A percentile compares a stretch with the other conserved stretches of the same genome.
Evolutionary conservation across 2,329 filamentous ascomycete genomes (phyloP).

Genomic region (Leptodontidium sp.): DNA sequence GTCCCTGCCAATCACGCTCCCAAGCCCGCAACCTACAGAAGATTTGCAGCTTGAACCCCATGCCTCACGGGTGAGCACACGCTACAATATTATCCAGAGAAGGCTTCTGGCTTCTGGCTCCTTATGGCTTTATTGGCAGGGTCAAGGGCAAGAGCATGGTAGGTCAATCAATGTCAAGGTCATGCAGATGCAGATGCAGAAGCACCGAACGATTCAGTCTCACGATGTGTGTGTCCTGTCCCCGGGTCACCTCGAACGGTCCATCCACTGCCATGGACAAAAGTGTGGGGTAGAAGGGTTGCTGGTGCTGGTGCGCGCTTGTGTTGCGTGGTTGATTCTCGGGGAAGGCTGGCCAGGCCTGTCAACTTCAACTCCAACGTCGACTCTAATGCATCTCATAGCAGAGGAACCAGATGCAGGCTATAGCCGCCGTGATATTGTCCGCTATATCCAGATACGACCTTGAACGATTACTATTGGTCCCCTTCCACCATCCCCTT

Average conservation of each 20-base stretch:
- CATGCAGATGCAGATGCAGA: too few species aligned
- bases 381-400: background rate
- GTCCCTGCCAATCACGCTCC: slow-evolving; percentile 27
- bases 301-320: background rate
- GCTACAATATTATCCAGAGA: slow-evolving; percentile 5
- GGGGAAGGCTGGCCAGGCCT: slow-evolving; percentile 11
- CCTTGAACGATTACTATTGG: slow-evolving; percentile 1
- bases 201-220: slow-evolving; percentile 18
- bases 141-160: slow-evolving; percentile 1
- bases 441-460: slow-evolving; percentile 7
- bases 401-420: background rate
- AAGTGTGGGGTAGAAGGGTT: slow-evolving; percentile 29
- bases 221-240: background rate
- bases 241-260: slow-evolving; percentile 15
- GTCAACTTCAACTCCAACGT: background rate
- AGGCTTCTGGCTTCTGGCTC: background rate
- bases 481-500: background rate
- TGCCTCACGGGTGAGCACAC: slow-evolving; percentile 28
- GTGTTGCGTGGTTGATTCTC: slow-evolving; percentile 17
- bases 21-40: slow-evolving; percentile 10
- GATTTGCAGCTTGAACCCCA: slow-evolving; percentile 21
- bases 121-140: slow-evolving; percentile 12
- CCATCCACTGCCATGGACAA: background rate
- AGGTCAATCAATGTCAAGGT: too few species aligned
- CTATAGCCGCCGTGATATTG: slow-evolving; percentile 29